Base-by-base conservation (phyloP, 1,139 yeast species). In the Diutina neorugosa region DNA sequence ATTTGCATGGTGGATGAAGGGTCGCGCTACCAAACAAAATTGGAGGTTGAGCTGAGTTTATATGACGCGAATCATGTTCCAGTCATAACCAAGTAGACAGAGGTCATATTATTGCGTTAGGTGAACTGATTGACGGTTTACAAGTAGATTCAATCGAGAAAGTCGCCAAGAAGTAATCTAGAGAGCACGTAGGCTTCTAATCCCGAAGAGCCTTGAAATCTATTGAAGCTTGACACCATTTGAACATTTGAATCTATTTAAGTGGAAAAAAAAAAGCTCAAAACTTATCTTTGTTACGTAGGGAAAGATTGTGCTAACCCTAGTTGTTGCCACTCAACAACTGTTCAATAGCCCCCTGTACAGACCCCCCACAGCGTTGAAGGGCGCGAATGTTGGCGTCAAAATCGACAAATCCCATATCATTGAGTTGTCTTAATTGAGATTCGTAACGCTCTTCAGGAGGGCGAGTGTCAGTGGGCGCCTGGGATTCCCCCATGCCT, bases 321-420 rank as follows among this genome's bases (percentile, higher is more conserved):
- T 31, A n/a, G 18, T 18, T n/a, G 16, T 46, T 46, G 14, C 50
- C 50, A 6, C 50, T 55, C 56, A 93, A 77, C 62, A 93, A 74
- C 56, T 89, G 87, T 67, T 91, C 97, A 54, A 93, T 77, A 14
- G 98, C 98, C 46, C 98, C 98, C 69, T 93, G 96, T 19, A 93
- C 98, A 60, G 91, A 87, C 12, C 98, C 98, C 25, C 98, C 98
- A 55, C 94, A 82, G 69, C 98, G 82, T 72, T 97, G 82, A 62
- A 93, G 76, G 1, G 98, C 98, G 25, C 84, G 84, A 19, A 93
- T 90, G 63, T 93, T 93, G 61, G 88, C 78, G 60, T 93, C 98
- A 64, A 91, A 93, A 61, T 93, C 98, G 60, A 80, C 83, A 70
- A 93, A 93, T 2, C 98, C 98, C 85, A 93, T 88, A 65, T 93